Base-by-base conservation (phyloP, 768 basidiomycete genomes). In the Amanita polypyramis region DNA sequence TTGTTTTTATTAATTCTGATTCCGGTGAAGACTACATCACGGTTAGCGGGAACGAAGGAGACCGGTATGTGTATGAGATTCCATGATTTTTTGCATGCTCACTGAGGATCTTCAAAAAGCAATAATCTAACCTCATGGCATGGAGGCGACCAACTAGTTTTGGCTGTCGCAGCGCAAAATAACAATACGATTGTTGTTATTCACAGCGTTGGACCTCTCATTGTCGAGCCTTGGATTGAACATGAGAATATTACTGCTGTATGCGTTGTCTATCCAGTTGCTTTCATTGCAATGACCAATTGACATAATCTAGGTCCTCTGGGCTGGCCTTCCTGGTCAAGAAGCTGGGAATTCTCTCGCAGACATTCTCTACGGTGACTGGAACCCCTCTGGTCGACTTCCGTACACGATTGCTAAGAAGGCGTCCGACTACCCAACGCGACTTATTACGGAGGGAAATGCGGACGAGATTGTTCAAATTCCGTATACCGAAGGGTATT, bases 1-100 rank as follows among this genome's bases (percentile, higher is more conserved):
- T 94, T 34, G 89, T 94, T 8, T 91, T 92, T 62, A 71, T 91
- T 54, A 79, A 81, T 52, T 73, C 85, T 2, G 84, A 93, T 60
- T 90, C 87, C 5, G 92, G 92, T 19, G 92, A 94, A 65, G 77
- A 67, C 12, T 88, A 87, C 58, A 82, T 89, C 55, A 80, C 78
- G 14, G 82, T 88, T 10, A 85, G 86, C 54, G 85, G 82, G 4
- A 91, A 88, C 56, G 70, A 73, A 51, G 86, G 86, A 25, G 88
- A 91, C 58, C 66, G 82, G 75, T 76, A 46, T 39, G 68, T 39
- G 14, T 17, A 20, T 20, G 29, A 51, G 51, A 45, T 33, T 43
- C 10, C 34, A 23, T 8, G 11, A 40, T 15, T 49, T 17, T 12
- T 43, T 14, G 10, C n/a, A 40, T 45, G 29, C 27, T 38, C 12